Evolutionary conservation across 176 grass and related monocot species (phyloP), one percentile per base, ranked within the genome.

Genomic region (Zoysia pacifica): DNA sequence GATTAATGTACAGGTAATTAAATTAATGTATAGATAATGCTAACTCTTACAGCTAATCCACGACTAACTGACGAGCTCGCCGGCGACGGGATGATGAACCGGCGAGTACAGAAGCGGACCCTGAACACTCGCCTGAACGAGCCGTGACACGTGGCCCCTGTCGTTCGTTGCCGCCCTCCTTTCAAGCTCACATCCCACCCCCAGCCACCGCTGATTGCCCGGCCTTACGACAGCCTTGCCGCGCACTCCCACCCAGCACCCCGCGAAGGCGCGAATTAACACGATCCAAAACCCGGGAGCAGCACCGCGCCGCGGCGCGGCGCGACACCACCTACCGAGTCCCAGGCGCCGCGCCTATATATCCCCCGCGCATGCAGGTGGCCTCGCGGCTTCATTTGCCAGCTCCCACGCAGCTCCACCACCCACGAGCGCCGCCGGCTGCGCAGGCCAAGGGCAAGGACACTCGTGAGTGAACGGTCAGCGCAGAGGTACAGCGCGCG

Each of bases 281-380:
- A 28, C 28, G 28, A 28, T 28, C 28, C 28, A 28, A 28, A 28
- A 28, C 28, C 28, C 28, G 28, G 28, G 56, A 12, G 11, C 41
- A 47, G 41, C 14, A 50, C 5, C 36, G 5, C 11, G 7, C 40
- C 65, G 40, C 7, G 18, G 9, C 10, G 67, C 62, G 1, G 62
- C 35, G 10, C 64, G 12, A 1, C 48, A 7, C 36, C 48, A 66
- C 64, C 64, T 39, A 14, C 64, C 64, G 18, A 66, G 64, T 43
- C 62, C 37, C 37, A 41, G 15, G 15, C 9, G 12, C 5, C 53
- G 50, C 66, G 5, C 67, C 76, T 85, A 89, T 86, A 89, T 73
- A 86, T 67, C 40, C 65, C 83, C 59, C 62, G 37, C 67, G 37
- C 67, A 90, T 86, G 74, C 83, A 74, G 47, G 73, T 69, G 40